Base-by-base conservation (phyloP, 179 eudicot species). In the Kewa caespitosa region DNA sequence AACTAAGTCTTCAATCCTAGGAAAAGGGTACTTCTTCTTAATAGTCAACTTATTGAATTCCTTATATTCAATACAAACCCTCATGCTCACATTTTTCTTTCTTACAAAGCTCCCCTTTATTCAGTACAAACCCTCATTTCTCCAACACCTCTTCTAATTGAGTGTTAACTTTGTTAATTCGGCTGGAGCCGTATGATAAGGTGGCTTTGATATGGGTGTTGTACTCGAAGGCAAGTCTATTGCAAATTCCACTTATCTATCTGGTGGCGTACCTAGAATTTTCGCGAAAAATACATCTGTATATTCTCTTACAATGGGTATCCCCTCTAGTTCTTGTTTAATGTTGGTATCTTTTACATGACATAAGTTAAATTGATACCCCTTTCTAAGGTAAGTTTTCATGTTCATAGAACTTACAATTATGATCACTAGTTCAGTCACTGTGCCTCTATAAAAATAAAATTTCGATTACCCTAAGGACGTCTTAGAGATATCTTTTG, bases 1-100 rank as follows among this genome's bases (percentile, higher is more conserved):
- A 67, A 67, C 4, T n/a, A 67, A 30, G 23, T 67, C 48, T n/a
- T 67, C 70, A 14, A 67, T 38, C 25, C 48, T 8, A 9, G 48
- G 70, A 0, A 67, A 25, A 9, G 46, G 48, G 14, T 38, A 67
- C 32, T 23, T 67, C 22, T 67, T 67, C 48, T 38, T 37, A 2
- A 70, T 32, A 32, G 60, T 70, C 37, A 70, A 25, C 17, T 70
- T 31, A 11, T 70, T 70, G 10, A 70, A 48, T 9, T 50, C 74
- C 7, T 28, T 7, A 20, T 70, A 70, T 31, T 70, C 61, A 9
- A 70, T 48, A 18, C 59, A 70, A 1, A 70, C 9, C n/a, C 38
- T 42, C 33, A 46, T 1, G 7, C 39, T 48, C 7, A 6, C 30
- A 14, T 46, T 12, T 32, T 70, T 32, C 61, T 46, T 46, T 27